Percentiles rank a stretch among this genome's conserved stretches.
These are phyloP conservation scores for Cryptococcus depauperatus DNA, from an alignment of 1,284 basidiomycete genomes.

Conservation along the genomic window DNA sequence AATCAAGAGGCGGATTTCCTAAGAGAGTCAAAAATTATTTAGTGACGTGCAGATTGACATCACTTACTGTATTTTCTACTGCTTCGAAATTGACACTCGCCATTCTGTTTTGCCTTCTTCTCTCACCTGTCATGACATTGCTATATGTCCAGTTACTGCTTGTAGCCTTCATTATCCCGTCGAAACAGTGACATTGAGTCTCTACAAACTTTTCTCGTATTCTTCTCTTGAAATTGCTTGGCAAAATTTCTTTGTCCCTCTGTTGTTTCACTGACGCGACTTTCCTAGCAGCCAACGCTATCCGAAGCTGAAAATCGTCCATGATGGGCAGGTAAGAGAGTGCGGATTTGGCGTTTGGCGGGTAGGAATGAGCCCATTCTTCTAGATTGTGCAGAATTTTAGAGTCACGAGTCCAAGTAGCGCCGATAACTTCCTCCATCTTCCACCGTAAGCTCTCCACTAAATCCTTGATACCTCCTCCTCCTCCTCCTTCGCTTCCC, in stretches of 20 bases:
- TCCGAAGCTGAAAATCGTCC: slow-evolving; percentile 72
- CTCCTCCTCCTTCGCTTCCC: slow-evolving; percentile 59
- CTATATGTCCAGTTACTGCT: slow-evolving; percentile 2
- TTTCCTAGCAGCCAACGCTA: slow-evolving; percentile 71
- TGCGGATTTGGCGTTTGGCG: slow-evolving; percentile 44
- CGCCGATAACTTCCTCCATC: slow-evolving; percentile 73
- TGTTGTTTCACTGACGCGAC: slow-evolving; percentile 50
- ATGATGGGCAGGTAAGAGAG: slow-evolving; percentile 61
- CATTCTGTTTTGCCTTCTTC: slow-evolving; percentile 7
- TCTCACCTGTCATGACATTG: not conserved
- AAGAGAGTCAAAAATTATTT: not conserved
- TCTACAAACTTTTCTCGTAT: slow-evolving; percentile 84
- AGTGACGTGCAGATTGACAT: not conserved
- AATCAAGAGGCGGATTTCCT: slow-evolving; percentile 81
- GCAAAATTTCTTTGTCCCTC: slow-evolving; percentile 24
- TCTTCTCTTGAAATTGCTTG: slow-evolving; percentile 49
- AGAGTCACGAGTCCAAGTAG: slow-evolving; percentile 79
- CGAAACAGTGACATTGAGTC: slow-evolving; percentile 76
- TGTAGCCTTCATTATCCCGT: slow-evolving; percentile 78
- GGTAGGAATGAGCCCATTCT: slow-evolving; percentile 63
- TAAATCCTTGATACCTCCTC: slow-evolving; percentile 60
- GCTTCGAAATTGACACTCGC: slow-evolving; percentile 3
- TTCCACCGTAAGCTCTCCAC: slow-evolving; percentile 79
- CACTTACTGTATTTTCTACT: slow-evolving; percentile 22
- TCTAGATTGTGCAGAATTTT: slow-evolving; percentile 77